A percentile compares a stretch with the other conserved stretches of the same genome.
Evolutionary conservation across 2,329 filamentous ascomycete species (phyloP).

Genomic region (Cordyceps tenuipes): DNA sequence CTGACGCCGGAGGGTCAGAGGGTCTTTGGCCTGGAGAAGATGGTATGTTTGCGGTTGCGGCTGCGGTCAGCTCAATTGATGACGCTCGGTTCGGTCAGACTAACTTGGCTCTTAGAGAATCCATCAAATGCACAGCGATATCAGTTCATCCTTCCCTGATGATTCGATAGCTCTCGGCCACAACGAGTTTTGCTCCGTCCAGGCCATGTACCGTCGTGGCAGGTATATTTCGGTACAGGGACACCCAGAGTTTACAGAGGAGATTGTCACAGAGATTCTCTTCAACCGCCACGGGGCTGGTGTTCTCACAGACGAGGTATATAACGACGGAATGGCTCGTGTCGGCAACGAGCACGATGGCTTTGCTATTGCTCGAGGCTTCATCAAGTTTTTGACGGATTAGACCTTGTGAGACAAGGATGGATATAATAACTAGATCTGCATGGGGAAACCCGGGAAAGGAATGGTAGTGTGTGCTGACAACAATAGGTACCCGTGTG

Average conservation of each 20-base stretch:
- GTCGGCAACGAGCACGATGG: conserved; percentile 68
- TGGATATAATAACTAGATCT: background rate
- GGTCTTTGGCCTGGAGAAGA: conserved; percentile 58
- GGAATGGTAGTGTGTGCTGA: background rate
- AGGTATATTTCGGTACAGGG: conserved; percentile 72
- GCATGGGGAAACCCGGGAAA: no score
- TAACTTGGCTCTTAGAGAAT: conserved; percentile 43
- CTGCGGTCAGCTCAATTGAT: background rate
- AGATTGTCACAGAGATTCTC: conserved; percentile 63
- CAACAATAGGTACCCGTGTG: background rate
- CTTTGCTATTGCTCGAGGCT: conserved; percentile 61
- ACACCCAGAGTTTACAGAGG: conserved; percentile 72
- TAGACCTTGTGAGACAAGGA: background rate
- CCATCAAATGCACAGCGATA: conserved; percentile 82
- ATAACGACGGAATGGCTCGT: conserved; percentile 58
- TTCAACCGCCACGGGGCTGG: conserved; percentile 55
- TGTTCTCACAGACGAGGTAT: conserved; percentile 62
- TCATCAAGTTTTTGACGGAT: conserved; percentile 68
- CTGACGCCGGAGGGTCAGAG: conserved; percentile 63
- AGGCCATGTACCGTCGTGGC: conserved; percentile 65
- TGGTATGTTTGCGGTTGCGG: conserved; percentile 29
- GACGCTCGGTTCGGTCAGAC: background rate
- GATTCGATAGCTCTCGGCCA: conserved; percentile 55
- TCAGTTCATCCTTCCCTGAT: conserved; percentile 55
- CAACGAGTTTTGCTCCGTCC: conserved; percentile 61